These are phyloP conservation scores for Carex arenaria DNA, from an alignment of 202 grass and related monocot species.

Conservation along the genomic window DNA sequence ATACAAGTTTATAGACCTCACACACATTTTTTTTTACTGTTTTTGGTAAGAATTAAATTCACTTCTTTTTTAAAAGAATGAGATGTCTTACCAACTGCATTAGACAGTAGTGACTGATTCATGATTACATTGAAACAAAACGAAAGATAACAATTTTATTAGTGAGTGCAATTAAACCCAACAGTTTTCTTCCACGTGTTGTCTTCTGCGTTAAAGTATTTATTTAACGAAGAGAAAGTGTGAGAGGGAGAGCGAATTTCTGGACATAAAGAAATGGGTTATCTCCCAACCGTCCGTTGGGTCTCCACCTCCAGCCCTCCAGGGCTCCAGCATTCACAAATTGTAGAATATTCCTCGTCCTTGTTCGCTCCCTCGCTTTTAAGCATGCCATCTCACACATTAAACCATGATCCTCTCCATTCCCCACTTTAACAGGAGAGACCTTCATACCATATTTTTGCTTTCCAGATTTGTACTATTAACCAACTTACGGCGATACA, in stretches of 20 bases:
- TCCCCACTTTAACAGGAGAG: not conserved
- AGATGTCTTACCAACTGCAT: too few relatives aligned
- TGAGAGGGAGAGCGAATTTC: not conserved
- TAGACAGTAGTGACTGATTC: too few relatives aligned
- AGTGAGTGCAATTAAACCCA: not conserved
- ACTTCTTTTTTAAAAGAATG: too few relatives aligned
- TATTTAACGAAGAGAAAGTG: not conserved
- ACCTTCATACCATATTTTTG: not conserved
- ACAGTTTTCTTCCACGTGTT: not conserved
- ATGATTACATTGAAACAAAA: too few relatives aligned
- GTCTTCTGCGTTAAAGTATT: not conserved
- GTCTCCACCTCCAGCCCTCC: too few relatives aligned
- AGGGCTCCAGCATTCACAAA: not conserved
- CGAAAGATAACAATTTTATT: too few relatives aligned
- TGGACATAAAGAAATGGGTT: too few relatives aligned
- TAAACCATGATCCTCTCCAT: slow-evolving; percentile 1
- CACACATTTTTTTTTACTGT: too few relatives aligned
- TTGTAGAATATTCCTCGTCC: not conserved
- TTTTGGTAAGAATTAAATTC: too few relatives aligned
- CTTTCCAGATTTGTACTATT: not conserved
- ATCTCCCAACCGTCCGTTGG: not conserved
- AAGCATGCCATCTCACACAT: too few relatives aligned
- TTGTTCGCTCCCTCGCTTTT: not conserved
- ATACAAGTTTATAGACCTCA: too few relatives aligned
- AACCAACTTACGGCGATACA: too few relatives aligned